phyloP scores from a whole-genome alignment of 2,329 filamentous ascomycete genomes.

The Pseudodiploospora longispora region DNA sequence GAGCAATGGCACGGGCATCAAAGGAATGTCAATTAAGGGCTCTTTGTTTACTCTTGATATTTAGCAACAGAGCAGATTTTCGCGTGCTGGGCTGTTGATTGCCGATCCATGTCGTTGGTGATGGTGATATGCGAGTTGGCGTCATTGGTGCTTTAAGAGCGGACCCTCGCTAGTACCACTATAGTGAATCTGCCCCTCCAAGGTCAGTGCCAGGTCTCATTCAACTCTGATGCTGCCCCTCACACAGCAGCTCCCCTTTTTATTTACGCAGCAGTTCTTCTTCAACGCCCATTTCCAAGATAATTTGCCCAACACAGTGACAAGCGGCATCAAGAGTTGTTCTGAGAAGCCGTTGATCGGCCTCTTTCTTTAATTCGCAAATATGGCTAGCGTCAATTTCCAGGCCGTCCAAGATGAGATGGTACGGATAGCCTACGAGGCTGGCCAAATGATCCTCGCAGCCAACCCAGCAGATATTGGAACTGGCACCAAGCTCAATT shows the following conservation, averaged over 20 bases:
- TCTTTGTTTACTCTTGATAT: too few relatives aligned
- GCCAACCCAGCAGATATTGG: conserved; percentile 52
- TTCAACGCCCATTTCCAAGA: neutral
- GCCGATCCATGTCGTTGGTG: too few relatives aligned
- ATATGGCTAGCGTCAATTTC: conserved; percentile 50
- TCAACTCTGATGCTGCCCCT: neutral
- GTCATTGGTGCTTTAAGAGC: too few relatives aligned
- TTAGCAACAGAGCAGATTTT: too few relatives aligned
- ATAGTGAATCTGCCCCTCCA: conserved; percentile 5
- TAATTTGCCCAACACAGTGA: neutral
- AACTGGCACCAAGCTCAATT: conserved; percentile 57
- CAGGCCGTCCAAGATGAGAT: conserved; percentile 55
- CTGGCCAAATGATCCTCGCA: conserved; percentile 55
- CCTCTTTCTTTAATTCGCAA: conserved; percentile 3
- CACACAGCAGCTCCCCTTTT: too few relatives aligned
- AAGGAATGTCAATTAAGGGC: too few relatives aligned
- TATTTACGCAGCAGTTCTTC: too few relatives aligned
- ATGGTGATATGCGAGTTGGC: too few relatives aligned
- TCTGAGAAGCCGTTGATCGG: neutral
- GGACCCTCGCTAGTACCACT: too few relatives aligned
- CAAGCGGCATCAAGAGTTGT: too few relatives aligned
- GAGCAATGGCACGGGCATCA: too few relatives aligned
- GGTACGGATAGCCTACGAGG: conserved; percentile 51
- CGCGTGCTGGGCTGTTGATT: too few relatives aligned
- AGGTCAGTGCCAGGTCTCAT: neutral